phyloP scores from a whole-genome alignment of 352 stramenopile genomes.

The Globisporangium megalacanthum region DNA sequence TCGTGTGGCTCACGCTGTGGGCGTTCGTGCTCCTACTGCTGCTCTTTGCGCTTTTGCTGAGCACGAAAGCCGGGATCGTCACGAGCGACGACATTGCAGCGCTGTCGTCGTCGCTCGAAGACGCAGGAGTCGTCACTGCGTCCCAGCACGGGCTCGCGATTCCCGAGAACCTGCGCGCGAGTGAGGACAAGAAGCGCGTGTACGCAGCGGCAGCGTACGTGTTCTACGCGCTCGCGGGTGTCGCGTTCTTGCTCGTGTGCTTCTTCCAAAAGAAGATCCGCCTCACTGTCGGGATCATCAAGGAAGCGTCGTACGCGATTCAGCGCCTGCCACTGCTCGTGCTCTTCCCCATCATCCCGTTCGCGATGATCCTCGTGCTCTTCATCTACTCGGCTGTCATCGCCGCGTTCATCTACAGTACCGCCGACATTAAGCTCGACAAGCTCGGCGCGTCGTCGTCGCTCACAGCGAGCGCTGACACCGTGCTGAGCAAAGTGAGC shows the following conservation, averaged over 20 bases:
- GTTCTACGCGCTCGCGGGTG: constrained; percentile 43
- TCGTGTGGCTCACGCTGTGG: constrained; percentile 75
- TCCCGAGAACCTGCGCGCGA: constrained; percentile 47
- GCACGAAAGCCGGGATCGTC: constrained; percentile 72
- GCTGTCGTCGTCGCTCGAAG: constrained; percentile 33
- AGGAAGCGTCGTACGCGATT: constrained; percentile 64
- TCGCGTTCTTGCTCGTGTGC: constrained; percentile 72
- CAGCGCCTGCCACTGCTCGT: constrained; percentile 55
- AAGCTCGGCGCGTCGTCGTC: constrained; percentile 18
- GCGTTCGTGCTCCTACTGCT: constrained; percentile 57
- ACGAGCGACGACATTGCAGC: constrained; percentile 31
- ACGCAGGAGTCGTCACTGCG: constrained; percentile 31
- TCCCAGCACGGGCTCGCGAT: constrained; percentile 35
- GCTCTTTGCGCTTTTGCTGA: constrained; percentile 68
- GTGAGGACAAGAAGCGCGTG: constrained; percentile 50
- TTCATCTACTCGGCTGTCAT: constrained; percentile 63
- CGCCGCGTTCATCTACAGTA: constrained; percentile 68
- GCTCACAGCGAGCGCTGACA: constrained; percentile 16
- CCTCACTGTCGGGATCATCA: constrained; percentile 69
- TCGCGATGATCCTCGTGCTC: constrained; percentile 51
- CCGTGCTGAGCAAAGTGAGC: constrained; percentile 35
- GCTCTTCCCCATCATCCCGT: constrained; percentile 61
- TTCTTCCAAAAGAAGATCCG: constrained; percentile 83
- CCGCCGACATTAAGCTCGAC: constrained; percentile 34
- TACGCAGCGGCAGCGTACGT: constrained; percentile 65